phyloP scores from a whole-genome alignment of 257 asterid species.

The Eustoma russellianum region DNA sequence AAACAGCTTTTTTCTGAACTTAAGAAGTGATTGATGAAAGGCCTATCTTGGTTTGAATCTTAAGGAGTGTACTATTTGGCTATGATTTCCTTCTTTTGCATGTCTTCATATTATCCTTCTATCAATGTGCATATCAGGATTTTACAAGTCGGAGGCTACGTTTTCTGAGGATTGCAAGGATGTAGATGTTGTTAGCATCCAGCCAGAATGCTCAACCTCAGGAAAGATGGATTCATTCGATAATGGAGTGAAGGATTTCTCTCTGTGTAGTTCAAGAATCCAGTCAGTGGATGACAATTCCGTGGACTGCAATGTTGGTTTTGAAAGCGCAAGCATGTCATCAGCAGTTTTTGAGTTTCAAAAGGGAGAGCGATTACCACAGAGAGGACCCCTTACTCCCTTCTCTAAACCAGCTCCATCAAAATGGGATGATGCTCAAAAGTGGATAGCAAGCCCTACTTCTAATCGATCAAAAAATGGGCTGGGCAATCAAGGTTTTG shows the following conservation, averaged over 20 bases:
- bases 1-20: too few relatives aligned
- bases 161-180: slow-evolving; percentile 27
- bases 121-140: not conserved
- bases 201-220: slow-evolving; percentile 18
- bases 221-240: slow-evolving; percentile 13
- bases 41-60: too few relatives aligned
- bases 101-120: not conserved
- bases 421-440: slow-evolving; percentile 42
- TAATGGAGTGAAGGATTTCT: slow-evolving; percentile 20
- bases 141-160: slow-evolving; percentile 10
- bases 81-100: not conserved
- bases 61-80: not conserved
- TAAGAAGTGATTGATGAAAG: too few relatives aligned
- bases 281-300: slow-evolving; percentile 19
- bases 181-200: slow-evolving; percentile 28
- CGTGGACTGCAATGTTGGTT: slow-evolving; percentile 20
- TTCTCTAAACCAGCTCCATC: slow-evolving; percentile 33
- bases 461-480: slow-evolving; percentile 15
- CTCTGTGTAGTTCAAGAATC: slow-evolving; percentile 15
- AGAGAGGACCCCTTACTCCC: slow-evolving; percentile 26
- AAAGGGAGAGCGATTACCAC: slow-evolving; percentile 23
- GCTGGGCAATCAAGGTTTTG: slow-evolving; percentile 23
- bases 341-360: slow-evolving; percentile 32
- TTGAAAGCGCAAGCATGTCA: slow-evolving; percentile 13
- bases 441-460: slow-evolving; percentile 41